A percentile compares a stretch with the other conserved stretches of the same genome.
Conservation (phyloP, 148 eudicot genomes). For the Limonium bicolor region DNA sequence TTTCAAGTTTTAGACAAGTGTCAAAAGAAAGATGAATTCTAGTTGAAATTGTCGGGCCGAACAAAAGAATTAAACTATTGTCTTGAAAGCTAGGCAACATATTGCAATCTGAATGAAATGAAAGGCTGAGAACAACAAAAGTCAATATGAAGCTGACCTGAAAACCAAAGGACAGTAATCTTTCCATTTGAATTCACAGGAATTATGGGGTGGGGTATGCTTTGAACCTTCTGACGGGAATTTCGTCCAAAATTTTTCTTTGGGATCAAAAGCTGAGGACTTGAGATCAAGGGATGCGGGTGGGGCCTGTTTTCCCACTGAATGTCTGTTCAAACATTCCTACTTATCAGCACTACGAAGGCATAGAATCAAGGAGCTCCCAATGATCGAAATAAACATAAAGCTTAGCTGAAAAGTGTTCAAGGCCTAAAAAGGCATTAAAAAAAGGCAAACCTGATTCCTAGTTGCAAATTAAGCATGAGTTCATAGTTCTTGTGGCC, state of each 20-base stretch:
- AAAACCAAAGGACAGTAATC: conserved; percentile 95
- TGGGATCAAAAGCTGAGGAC: conserved; percentile 84
- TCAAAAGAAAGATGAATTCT: neutral
- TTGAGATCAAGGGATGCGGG: conserved; percentile 58
- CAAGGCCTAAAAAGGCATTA: neutral
- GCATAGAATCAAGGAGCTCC: neutral
- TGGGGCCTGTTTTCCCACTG: conserved; percentile 94
- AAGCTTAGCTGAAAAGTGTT: neutral
- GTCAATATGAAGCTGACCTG: conserved; percentile 32
- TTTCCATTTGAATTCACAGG: conserved; percentile 88
- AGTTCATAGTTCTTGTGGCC: conserved; percentile 88
- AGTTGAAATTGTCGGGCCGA: too few relatives aligned
- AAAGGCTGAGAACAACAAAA: too few relatives aligned
- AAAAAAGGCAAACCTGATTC: conserved; percentile 39
- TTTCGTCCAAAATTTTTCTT: conserved; percentile 87
- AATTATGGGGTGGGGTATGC: conserved; percentile 76
- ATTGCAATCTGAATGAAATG: too few relatives aligned
- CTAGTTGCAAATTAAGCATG: conserved; percentile 84
- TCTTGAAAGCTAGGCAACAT: too few relatives aligned
- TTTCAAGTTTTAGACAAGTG: neutral
- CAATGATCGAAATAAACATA: neutral
- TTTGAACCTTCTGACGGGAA: conserved; percentile 96
- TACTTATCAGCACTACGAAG: neutral
- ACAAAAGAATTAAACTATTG: too few relatives aligned
- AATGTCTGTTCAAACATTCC: conserved; percentile 39